phyloP scores from a whole-genome alignment of 208 protist genomes.

The Wallacemonas sp. region DNA sequence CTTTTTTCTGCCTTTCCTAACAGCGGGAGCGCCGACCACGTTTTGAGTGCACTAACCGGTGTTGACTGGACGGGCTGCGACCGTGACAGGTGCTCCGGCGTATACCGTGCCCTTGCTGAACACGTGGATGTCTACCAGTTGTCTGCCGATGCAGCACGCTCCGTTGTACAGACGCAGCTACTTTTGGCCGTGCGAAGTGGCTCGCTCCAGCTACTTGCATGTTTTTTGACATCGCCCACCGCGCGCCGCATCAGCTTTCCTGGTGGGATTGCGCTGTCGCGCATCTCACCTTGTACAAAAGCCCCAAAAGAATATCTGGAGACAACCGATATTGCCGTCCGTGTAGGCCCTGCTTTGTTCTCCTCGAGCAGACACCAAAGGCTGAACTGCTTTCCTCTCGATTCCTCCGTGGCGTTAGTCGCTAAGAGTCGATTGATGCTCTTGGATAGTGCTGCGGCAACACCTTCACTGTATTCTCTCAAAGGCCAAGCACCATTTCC shows the following conservation, averaged over 20 bases:
- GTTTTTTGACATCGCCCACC: not conserved
- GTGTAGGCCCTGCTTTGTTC: constrained; percentile 1
- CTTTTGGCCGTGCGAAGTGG: not conserved
- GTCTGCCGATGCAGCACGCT: not conserved
- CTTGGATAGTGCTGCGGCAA: not conserved
- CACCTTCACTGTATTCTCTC: constrained; percentile 3
- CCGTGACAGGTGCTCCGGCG: not conserved
- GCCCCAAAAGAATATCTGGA: not conserved
- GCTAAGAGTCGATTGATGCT: constrained; percentile 6
- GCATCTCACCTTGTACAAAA: not conserved
- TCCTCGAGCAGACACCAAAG: not conserved
- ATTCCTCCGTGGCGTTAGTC: not conserved
- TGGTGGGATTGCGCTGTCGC: not conserved
- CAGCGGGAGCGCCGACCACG: not conserved
- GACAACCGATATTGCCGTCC: not conserved
- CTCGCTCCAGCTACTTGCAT: not conserved
- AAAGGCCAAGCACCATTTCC: constrained; percentile 7
- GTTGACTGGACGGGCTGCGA: not conserved
- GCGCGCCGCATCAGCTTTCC: not conserved
- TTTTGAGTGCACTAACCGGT: not conserved
- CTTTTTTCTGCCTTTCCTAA: constrained; percentile 1
- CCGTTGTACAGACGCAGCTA: not conserved
- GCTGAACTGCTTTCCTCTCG: not conserved
- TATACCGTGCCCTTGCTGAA: not conserved
- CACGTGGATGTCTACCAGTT: not conserved